Percentiles rank a stretch among this genome's conserved stretches.
Evolutionary conservation across 1,284 basidiomycete genomes (phyloP).

Genomic region (Cryptococcus sp.): DNA sequence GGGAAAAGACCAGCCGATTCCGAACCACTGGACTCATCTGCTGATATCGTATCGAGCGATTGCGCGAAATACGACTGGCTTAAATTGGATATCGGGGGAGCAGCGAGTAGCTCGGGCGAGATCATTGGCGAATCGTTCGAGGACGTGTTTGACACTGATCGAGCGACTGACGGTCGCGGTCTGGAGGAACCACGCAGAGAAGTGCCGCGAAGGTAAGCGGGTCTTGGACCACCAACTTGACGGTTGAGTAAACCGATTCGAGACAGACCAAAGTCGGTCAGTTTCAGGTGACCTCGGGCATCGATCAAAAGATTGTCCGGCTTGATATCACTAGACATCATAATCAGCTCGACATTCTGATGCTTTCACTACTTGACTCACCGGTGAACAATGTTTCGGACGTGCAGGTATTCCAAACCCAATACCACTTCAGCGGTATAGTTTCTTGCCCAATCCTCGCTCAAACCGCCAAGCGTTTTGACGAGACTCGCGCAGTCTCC

Average conservation of each 20-base stretch:
- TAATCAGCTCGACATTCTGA: constrained; percentile 2
- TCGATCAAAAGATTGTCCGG: constrained; percentile 98
- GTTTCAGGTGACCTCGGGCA: constrained; percentile 90
- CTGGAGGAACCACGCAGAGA: constrained; percentile 37
- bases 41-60: constrained; percentile 40
- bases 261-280: constrained; percentile 97
- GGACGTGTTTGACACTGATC: constrained; percentile 71
- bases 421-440: constrained; percentile 95
- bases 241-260: constrained; percentile 95
- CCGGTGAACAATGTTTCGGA: constrained; percentile 95
- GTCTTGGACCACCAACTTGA: constrained; percentile 74
- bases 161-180: constrained; percentile 53
- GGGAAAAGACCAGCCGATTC: constrained; percentile 77
- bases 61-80: constrained; percentile 70
- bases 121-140: constrained; percentile 55
- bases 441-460: constrained; percentile 95
- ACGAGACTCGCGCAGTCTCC: constrained; percentile 96
- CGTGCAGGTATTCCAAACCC: constrained; percentile 92
- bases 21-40: constrained; percentile 85
- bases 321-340: constrained; percentile 80
- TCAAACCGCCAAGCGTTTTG: constrained; percentile 88
- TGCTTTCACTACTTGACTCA: constrained; percentile 54
- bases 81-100: constrained; percentile 58
- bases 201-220: constrained; percentile 55
- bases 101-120: constrained; percentile 51